These are phyloP conservation scores for Salisapilia sapeloensis DNA, from an alignment of 352 stramenopile genomes.

Conservation along the genomic window DNA sequence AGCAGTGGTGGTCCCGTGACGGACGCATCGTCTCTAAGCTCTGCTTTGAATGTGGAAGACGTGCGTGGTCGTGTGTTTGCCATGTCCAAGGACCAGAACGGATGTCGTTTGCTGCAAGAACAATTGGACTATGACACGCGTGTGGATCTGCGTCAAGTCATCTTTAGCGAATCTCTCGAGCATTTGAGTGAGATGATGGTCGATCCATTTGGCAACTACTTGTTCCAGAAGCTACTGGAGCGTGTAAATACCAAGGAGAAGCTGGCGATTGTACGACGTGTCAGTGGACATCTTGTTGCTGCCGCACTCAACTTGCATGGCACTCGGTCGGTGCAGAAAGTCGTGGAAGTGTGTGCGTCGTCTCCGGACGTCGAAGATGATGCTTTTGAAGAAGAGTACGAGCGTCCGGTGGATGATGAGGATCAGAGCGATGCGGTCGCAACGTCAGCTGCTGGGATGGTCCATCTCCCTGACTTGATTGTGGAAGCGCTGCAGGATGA, in stretches of 20 bases:
- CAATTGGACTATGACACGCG: conserved; percentile 91
- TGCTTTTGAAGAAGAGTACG: conserved; percentile 16
- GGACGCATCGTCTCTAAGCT: conserved; percentile 10
- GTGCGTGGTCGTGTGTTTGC: conserved; percentile 65
- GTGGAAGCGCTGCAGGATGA: conserved; percentile 88
- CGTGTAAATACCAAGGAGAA: conserved; percentile 84
- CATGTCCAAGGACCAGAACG: conserved; percentile 94
- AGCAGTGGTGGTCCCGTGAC: too few relatives aligned
- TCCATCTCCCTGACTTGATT: conserved; percentile 81
- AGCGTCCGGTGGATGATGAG: conserved; percentile 11
- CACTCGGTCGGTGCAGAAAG: conserved; percentile 96
- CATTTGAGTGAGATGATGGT: conserved; percentile 96
- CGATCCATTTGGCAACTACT: conserved; percentile 98
- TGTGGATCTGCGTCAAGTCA: conserved; percentile 81
- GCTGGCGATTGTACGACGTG: conserved; percentile 85
- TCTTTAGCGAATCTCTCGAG: conserved; percentile 93
- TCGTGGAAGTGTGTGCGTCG: conserved; percentile 91
- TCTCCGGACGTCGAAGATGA: conserved; percentile 48
- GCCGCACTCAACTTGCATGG: conserved; percentile 96
- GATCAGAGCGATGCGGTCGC: conserved; percentile 2
- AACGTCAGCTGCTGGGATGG: conserved; percentile 3
- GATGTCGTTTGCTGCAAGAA: conserved; percentile 93
- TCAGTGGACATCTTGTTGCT: conserved; percentile 88
- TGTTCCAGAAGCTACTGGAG: conserved; percentile 98
- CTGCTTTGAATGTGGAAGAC: conserved; percentile 43